A percentile compares a stretch with the other conserved stretches of the same genome.
These are phyloP conservation scores for Fusarium avenaceum DNA, from an alignment of 2,329 filamentous ascomycete genomes.

Conservation along the genomic window DNA sequence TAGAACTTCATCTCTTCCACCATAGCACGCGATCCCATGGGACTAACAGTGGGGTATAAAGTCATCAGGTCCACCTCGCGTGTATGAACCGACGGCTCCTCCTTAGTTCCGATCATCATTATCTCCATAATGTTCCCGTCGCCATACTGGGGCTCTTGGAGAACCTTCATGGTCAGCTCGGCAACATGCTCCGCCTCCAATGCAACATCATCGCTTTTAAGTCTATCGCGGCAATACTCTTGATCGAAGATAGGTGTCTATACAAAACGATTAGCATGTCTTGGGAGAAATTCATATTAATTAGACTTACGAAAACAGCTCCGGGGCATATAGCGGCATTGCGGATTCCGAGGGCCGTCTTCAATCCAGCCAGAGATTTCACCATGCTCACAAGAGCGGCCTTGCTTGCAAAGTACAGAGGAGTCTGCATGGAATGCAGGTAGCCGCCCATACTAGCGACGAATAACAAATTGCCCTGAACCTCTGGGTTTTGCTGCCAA, in stretches of 20 bases:
- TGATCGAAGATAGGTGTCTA: no score
- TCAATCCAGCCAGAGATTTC: no score
- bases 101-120: conserved; percentile 22
- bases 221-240: no score
- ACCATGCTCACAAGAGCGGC: no score
- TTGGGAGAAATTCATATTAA: no score
- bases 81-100: conserved; percentile 5
- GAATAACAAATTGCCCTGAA: conserved; percentile 45
- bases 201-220: conserved; percentile 1
- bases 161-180: conserved; percentile 1
- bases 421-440: conserved; percentile 48
- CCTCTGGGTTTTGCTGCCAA: conserved; percentile 45
- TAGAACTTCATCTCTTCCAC: background rate
- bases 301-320: no score
- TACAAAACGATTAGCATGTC: no score
- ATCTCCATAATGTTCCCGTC: conserved; percentile 34
- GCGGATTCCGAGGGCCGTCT: no score
- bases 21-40: background rate
- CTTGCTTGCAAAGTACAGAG: conserved; percentile 37
- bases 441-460: conserved; percentile 50
- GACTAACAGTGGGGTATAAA: conserved; percentile 11
- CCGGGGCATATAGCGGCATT: no score
- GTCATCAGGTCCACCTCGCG: conserved; percentile 5
- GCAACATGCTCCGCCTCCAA: conserved; percentile 19
- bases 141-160: conserved; percentile 28